Percentiles rank a stretch among this genome's conserved stretches.
Evolutionary conservation across 352 stramenopile species (phyloP).

Genomic region (Phytophthora foliorum): DNA sequence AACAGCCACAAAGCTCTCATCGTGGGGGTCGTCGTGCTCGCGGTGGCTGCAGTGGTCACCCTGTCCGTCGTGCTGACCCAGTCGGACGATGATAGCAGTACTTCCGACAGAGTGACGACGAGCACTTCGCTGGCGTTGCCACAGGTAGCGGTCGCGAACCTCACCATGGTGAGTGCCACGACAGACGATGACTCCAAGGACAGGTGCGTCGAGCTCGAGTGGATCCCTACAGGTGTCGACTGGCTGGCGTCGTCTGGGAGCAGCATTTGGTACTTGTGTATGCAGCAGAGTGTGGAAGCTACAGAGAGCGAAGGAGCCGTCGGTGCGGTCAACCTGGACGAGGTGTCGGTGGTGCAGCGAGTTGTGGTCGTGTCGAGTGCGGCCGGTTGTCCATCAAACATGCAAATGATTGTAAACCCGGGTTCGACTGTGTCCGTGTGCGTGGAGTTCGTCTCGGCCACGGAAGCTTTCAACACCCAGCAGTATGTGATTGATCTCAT

Average conservation of each 20-base stretch:
- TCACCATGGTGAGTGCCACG: constrained; percentile 25
- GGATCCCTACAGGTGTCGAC: constrained; percentile 46
- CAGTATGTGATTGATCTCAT: constrained; percentile 61
- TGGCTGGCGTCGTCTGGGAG: constrained; percentile 31
- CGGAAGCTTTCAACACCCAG: constrained; percentile 22
- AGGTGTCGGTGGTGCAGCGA: constrained; percentile 31
- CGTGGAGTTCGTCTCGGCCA: constrained; percentile 28
- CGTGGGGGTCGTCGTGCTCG: constrained; percentile 7
- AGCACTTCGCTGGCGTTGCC: constrained; percentile 22
- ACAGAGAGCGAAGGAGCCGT: constrained; percentile 19
- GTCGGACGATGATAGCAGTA: constrained; percentile 22
- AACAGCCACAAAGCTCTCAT: constrained; percentile 30
- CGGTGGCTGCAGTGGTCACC: constrained; percentile 30
- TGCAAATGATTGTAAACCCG: constrained; percentile 36
- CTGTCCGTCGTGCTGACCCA: constrained; percentile 27
- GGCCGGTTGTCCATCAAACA: constrained; percentile 29
- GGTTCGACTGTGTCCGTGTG: constrained; percentile 43
- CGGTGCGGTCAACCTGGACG: constrained; percentile 24
- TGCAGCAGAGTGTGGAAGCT: constrained; percentile 38
- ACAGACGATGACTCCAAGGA: constrained; percentile 36
- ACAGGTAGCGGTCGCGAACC: constrained; percentile 33
- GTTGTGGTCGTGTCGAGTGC: constrained; percentile 33
- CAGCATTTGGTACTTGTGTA: constrained; percentile 41
- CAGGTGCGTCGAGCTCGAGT: constrained; percentile 35
- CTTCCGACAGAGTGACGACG: neutral